Evolutionary conservation across 768 basidiomycete species (phyloP), one percentile per base, ranked within the genome.

Genomic region (Leccinum uliginosum): DNA sequence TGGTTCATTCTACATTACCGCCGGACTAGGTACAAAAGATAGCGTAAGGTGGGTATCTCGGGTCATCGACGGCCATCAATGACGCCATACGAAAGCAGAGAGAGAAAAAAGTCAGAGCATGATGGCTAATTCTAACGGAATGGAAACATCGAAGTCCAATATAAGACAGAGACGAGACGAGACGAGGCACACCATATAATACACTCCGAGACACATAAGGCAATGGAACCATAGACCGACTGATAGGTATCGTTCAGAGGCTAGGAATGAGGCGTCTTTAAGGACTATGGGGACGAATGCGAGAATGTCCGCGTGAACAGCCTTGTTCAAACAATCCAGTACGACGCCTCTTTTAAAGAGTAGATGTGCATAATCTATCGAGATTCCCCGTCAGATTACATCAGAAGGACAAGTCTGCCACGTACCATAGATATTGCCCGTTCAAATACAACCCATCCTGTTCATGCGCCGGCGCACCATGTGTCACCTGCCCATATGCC

Each of bases 401-500:
- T 19, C 6, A 10, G 12, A 17, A 32, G 30, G 27, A 9, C 44
- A 21, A 12, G 17, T 52, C 19, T 21, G 7, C 17, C 51, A 64
- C 71, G 56, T 24, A 72, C 71, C 67, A 57, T 72, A 72, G 45
- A 71, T 58, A 73, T 38, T 60, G 60, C n/a, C 59, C 67, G 21
- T 27, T 52, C 46, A 72, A 43, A 61, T 66, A 71, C 46, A 70
- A 19, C 9, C 57, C 62, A 1, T 59, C 64, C 17, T 66, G 66
- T 19, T 59, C 63, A 19, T 67, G 66, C 19, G 43, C 40, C 17
- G 50, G 23, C 12, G 47, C 46, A 12, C 53, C 56, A 21, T 19
- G 40, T 9, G 59, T 32, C 6, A 54, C 3, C 30, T 65, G 61
- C 4, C 66, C 66, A 65, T 80, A 80, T 1, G 77, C 64, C 47